Percentiles rank a stretch among this genome's conserved stretches.
phyloP scores from a whole-genome alignment of 116 monocot species.

The Trichopus zeylanicus region DNA sequence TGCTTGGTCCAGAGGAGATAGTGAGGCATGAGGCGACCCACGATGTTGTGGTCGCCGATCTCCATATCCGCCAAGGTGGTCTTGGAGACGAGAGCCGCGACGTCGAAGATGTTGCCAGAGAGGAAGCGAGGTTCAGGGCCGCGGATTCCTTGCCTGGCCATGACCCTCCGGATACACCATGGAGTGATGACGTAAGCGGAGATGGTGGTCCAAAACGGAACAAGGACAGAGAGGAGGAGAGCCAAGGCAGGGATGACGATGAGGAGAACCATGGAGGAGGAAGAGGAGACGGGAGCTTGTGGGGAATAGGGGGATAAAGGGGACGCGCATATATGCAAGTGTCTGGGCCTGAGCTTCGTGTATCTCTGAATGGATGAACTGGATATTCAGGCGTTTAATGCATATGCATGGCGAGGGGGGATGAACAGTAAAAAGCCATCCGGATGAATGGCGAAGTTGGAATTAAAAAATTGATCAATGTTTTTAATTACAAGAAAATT shows the following conservation, averaged over 20 bases:
- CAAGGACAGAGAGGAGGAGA: slow-evolving; percentile 14
- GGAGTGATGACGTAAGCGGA: slow-evolving; percentile 61
- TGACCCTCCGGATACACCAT: slow-evolving; percentile 34
- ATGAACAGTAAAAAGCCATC: too few relatives aligned
- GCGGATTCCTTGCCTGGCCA: slow-evolving; percentile 61
- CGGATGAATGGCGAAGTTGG: too few relatives aligned
- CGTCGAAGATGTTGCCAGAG: slow-evolving; percentile 62
- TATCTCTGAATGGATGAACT: too few relatives aligned
- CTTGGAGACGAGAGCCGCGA: slow-evolving; percentile 36
- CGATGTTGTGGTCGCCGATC: slow-evolving; percentile 52
- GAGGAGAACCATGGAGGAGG: too few relatives aligned
- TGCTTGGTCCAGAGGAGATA: slow-evolving; percentile 70
- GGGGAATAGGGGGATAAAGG: too few relatives aligned
- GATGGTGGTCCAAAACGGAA: slow-evolving; percentile 43
- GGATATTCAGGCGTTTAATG: too few relatives aligned
- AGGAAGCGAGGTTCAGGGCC: slow-evolving; percentile 62
- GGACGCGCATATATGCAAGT: too few relatives aligned
- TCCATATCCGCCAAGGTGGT: slow-evolving; percentile 61
- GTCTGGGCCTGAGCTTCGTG: too few relatives aligned
- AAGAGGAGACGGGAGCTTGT: too few relatives aligned
- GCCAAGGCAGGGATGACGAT: not conserved
- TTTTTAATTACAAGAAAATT: too few relatives aligned
- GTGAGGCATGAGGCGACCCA: slow-evolving; percentile 81
- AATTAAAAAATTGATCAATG: too few relatives aligned
- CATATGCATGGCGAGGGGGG: too few relatives aligned